Percentiles rank a stretch among this genome's conserved stretches.
These are phyloP conservation scores for Capsicum pubescens DNA, from an alignment of 257 asterid genomes.

Conservation along the genomic window DNA sequence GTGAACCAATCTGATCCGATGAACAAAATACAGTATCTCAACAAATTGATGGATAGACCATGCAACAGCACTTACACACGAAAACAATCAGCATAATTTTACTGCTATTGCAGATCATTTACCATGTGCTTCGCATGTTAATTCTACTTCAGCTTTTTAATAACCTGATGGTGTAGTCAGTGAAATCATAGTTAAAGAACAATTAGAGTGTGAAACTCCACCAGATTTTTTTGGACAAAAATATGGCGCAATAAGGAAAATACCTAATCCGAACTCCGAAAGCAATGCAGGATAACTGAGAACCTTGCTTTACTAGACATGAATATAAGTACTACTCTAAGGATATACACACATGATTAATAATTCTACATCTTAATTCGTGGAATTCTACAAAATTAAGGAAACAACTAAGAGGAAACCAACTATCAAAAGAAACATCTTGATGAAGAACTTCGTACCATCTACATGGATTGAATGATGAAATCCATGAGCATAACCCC, in stretches of 20 bases:
- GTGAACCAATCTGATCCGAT: no score
- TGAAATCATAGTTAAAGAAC: not conserved
- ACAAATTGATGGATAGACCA: no score
- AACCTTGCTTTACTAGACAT: constrained; percentile 25
- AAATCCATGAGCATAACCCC: constrained; percentile 78
- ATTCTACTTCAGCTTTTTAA: not conserved
- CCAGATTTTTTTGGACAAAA: constrained; percentile 4
- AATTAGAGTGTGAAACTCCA: not conserved
- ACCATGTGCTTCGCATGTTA: not conserved
- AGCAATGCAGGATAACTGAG: not conserved
- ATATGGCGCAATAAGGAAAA: not conserved
- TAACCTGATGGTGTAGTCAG: not conserved
- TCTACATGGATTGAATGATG: constrained; percentile 57
- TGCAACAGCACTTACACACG: no score
- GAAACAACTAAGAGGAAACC: constrained; percentile 55
- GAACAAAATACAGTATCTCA: no score
- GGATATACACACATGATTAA: constrained; percentile 47
- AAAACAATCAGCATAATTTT: not conserved
- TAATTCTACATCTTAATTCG: constrained; percentile 25
- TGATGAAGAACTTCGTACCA: constrained; percentile 58
- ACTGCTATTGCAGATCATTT: not conserved
- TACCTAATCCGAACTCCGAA: not conserved
- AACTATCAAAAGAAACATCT: constrained; percentile 51
- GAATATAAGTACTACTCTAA: constrained; percentile 39
- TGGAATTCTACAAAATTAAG: constrained; percentile 34